These are phyloP conservation scores for Sphagnum contortum DNA, from an alignment of 225 moss, liverwort and hornwort genomes.

Conservation along the genomic window DNA sequence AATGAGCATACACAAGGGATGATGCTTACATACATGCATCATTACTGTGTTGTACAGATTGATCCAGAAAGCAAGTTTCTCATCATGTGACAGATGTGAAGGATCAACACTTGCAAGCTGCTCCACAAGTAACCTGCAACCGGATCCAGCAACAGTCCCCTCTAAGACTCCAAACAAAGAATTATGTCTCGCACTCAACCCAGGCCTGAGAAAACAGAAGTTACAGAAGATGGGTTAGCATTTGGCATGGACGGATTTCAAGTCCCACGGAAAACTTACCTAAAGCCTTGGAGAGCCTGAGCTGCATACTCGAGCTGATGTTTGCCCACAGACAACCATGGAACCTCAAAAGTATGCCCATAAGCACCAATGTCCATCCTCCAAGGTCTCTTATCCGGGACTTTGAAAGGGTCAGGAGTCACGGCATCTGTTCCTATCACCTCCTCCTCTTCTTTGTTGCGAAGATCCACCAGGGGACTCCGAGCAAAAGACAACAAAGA, in stretches of 20 bases:
- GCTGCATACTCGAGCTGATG: conserved; percentile 75
- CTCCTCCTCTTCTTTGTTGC: conserved; percentile 46
- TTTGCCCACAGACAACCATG: conserved; percentile 73
- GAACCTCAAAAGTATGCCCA: conserved; percentile 51
- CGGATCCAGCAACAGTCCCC: neutral
- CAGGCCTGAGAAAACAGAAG: neutral
- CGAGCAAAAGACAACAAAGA: conserved; percentile 21
- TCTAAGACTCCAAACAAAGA: neutral
- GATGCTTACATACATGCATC: conserved; percentile 59
- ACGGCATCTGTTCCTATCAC: conserved; percentile 50
- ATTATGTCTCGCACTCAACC: no score
- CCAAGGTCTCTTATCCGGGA: conserved; percentile 68
- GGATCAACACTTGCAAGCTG: conserved; percentile 53
- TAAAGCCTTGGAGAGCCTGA: conserved; percentile 58
- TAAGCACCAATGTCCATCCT: conserved; percentile 59
- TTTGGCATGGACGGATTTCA: no score
- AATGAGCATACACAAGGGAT: no score
- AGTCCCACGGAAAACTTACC: conserved; percentile 17
- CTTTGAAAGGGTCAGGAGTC: conserved; percentile 63
- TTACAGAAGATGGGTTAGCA: no score
- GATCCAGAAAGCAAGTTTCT: conserved; percentile 89
- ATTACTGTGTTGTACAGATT: conserved; percentile 77
- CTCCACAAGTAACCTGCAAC: conserved; percentile 60
- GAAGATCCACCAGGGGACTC: conserved; percentile 52
- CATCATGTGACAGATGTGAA: conserved; percentile 50